Evolutionary conservation across 2,329 filamentous ascomycete genomes (phyloP), one percentile per base, ranked within the genome.

Genomic region (Chrysosporium keratinophilum): DNA sequence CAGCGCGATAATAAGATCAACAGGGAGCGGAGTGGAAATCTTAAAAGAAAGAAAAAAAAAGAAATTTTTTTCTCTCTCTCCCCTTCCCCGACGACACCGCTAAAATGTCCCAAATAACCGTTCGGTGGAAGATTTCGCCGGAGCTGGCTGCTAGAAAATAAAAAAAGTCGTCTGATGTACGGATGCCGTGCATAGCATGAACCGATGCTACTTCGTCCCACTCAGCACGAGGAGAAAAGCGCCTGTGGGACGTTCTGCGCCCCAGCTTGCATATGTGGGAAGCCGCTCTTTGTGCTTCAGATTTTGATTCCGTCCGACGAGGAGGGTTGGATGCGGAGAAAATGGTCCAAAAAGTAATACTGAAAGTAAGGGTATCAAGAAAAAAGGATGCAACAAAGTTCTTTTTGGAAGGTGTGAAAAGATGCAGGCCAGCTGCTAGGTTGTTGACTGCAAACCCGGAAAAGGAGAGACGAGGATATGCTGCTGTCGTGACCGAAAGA

Each of bases 291-390:
- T 31, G 35, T 49, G 20, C 35, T 49, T 34, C 45, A 49, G 35
- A 40, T 49, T 49, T 49, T 31, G 46, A 49, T 49, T 49, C 20
- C 9, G 34, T 14, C 35, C 35, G 34, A 40, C 6, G 39, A 31
- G 35, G 17, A 28, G 23, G 23, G 23, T 28, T 28, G 23, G 23
- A 28, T 4, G 23, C 23, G 23, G 23, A 19, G 39, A 15, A 41
- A 19, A 14, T n/a, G 10, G 39, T 14, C n/a, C 39, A 19, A 44
- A 23, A 44, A 44, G 15, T 42, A 23, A 23, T 20, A 23, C 3
- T 28, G 23, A 28, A n/a, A 28, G 23, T 28, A 28, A 44, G 41
- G 41, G 41, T 44, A 42, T 35, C 35, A 41, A 20, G 31, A 50
- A 33, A 31, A 19, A 41, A 41, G n/a, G 39, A 7, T 28, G 7